Conservation (phyloP, 164 flowering plant species). For the Buxus sempervirens region DNA sequence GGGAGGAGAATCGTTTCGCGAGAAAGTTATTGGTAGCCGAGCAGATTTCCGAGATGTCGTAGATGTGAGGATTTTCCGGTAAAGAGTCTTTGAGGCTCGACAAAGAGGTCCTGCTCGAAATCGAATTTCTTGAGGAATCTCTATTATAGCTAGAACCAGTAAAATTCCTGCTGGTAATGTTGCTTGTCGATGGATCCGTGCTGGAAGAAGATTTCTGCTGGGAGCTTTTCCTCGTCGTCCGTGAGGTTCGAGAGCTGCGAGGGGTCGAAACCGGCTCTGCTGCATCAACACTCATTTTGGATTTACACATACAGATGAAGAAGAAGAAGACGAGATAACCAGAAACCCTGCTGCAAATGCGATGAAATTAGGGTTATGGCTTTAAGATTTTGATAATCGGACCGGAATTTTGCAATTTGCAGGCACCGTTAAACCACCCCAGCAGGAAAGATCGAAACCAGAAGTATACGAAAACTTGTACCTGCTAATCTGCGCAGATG, state of each 20-base stretch:
- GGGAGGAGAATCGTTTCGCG: constrained; percentile 34
- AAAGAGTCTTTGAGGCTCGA: constrained; percentile 35
- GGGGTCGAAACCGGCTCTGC: constrained; percentile 10
- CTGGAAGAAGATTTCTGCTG: not conserved
- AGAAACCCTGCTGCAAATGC: not conserved
- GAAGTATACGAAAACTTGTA: no score
- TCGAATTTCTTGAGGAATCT: constrained; percentile 23
- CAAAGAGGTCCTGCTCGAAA: constrained; percentile 24
- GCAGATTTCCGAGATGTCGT: constrained; percentile 45
- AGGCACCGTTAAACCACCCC: no score
- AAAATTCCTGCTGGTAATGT: not conserved
- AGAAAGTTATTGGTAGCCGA: constrained; percentile 51
- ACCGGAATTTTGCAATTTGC: no score
- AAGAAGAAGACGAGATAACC: not conserved
- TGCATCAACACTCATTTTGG: constrained; percentile 14
- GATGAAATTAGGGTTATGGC: not conserved
- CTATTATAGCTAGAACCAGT: constrained; percentile 4
- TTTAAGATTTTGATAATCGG: not conserved
- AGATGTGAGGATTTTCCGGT: constrained; percentile 40
- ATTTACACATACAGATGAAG: constrained; percentile 23
- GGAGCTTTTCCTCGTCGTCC: not conserved
- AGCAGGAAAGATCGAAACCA: no score
- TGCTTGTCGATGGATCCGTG: constrained; percentile 1
- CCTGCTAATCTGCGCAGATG: not conserved
- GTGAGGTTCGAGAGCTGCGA: not conserved